A percentile compares a stretch with the other conserved stretches of the same genome.
phyloP scores from a whole-genome alignment of 352 stramenopile species.

The Phytophthora ramorum region DNA sequence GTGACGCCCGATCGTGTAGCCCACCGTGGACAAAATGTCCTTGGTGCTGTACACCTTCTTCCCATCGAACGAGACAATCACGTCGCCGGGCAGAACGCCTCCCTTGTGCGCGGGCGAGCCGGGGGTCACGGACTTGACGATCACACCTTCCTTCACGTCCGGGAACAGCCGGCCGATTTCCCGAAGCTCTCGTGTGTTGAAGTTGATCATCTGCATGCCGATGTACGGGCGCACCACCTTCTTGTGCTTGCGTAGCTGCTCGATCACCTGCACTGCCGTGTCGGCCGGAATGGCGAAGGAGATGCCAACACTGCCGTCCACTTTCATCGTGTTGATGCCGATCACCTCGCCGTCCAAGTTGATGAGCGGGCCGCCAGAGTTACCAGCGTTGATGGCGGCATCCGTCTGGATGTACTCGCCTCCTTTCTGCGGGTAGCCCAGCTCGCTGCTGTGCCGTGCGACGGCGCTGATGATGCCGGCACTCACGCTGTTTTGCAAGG shows the following conservation, averaged over 20 bases:
- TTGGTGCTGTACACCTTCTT: constrained; percentile 79
- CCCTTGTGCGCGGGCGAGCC: constrained; percentile 84
- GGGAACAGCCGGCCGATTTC: constrained; percentile 78
- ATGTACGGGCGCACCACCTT: constrained; percentile 92
- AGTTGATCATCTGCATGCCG: constrained; percentile 93
- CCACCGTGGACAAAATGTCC: constrained; percentile 73
- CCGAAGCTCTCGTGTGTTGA: constrained; percentile 70
- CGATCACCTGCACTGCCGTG: constrained; percentile 89
- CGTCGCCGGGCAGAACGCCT: constrained; percentile 73
- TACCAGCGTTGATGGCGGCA: constrained; percentile 93
- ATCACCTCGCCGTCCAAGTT: constrained; percentile 94
- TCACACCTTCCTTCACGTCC: constrained; percentile 79
- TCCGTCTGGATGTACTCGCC: constrained; percentile 95
- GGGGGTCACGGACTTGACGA: constrained; percentile 82
- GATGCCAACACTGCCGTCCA: constrained; percentile 90
- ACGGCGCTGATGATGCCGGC: constrained; percentile 93
- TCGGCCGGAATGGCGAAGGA: constrained; percentile 95
- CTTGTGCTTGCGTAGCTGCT: constrained; percentile 88
- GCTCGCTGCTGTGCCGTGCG: constrained; percentile 88
- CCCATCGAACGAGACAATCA: constrained; percentile 81
- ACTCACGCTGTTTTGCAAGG: constrained; percentile 92
- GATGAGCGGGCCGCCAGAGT: constrained; percentile 93
- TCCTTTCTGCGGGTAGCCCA: constrained; percentile 82
- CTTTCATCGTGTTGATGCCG: constrained; percentile 96
- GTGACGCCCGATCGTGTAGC: constrained; percentile 73